phyloP scores from a whole-genome alignment of 805 yeast genomes.

The Suhomyces prunicola region DNA sequence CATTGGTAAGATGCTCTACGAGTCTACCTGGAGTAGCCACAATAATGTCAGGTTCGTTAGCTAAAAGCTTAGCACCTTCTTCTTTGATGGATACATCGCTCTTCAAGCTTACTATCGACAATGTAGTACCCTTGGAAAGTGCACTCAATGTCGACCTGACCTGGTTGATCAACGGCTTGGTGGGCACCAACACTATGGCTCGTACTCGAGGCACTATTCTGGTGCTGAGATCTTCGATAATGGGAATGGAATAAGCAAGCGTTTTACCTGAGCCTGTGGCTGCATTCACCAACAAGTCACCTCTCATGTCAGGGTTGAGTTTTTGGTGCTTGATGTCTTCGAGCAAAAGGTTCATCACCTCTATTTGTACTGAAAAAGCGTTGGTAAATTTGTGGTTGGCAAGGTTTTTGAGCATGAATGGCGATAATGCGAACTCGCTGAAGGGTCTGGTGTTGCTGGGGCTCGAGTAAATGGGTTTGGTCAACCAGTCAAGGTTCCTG shows the following conservation, averaged over 20 bases:
- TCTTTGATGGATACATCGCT: constrained; percentile 53
- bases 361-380: constrained; percentile 78
- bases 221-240: constrained; percentile 61
- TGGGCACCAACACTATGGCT: constrained; percentile 82
- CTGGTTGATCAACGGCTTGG: constrained; percentile 82
- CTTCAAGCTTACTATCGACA: constrained; percentile 61
- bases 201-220: constrained; percentile 71
- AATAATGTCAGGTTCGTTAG: constrained; percentile 59
- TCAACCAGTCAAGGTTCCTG: constrained; percentile 60
- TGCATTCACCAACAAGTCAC: constrained; percentile 86
- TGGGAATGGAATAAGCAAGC: constrained; percentile 80
- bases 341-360: constrained; percentile 56
- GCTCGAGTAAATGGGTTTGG: constrained; percentile 56
- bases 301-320: constrained; percentile 52
- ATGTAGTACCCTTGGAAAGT: constrained; percentile 62
- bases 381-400: constrained; percentile 39
- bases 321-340: constrained; percentile 39
- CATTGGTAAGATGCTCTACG: constrained; percentile 63
- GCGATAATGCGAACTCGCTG: constrained; percentile 43
- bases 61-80: constrained; percentile 52
- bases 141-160: constrained; percentile 63
- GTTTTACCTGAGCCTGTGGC: constrained; percentile 97
- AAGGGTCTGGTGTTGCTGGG: constrained; percentile 50
- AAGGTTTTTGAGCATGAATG: constrained; percentile 46
- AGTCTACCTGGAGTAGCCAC: constrained; percentile 77